These are phyloP conservation scores for Aegilops bicornis DNA, from an alignment of 176 grass and related monocot species.

Conservation along the genomic window DNA sequence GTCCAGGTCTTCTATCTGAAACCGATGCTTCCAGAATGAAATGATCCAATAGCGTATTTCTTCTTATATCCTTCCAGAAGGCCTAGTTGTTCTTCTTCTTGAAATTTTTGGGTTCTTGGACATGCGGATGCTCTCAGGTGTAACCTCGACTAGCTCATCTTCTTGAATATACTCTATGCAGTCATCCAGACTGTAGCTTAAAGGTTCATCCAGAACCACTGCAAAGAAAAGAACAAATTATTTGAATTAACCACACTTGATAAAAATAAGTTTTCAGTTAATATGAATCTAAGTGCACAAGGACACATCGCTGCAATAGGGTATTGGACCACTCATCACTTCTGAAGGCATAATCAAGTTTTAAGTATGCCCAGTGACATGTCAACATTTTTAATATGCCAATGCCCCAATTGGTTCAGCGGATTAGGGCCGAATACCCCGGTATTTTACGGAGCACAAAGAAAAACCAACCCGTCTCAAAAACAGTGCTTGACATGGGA, in stretches of 20 bases:
- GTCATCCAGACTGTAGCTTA: slow-evolving; percentile 92
- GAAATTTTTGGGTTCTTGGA: slow-evolving; percentile 88
- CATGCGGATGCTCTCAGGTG: slow-evolving; percentile 77
- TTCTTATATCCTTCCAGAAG: not conserved
- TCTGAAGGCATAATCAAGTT: not conserved
- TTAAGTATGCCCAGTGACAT: not conserved
- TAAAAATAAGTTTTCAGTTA: not conserved
- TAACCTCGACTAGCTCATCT: slow-evolving; percentile 92
- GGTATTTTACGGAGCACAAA: too few species aligned
- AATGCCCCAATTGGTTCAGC: too few species aligned
- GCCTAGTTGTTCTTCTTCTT: slow-evolving; percentile 46
- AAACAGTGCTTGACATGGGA: too few species aligned
- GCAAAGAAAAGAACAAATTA: slow-evolving; percentile 33
- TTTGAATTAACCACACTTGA: slow-evolving; percentile 5
- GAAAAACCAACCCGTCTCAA: too few species aligned
- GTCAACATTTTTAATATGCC: not conserved
- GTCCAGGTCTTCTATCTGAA: not conserved
- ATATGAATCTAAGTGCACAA: not conserved
- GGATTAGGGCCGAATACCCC: too few species aligned
- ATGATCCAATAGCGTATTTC: not conserved
- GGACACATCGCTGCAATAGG: not conserved
- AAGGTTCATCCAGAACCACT: slow-evolving; percentile 90
- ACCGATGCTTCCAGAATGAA: not conserved
- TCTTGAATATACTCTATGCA: slow-evolving; percentile 99
- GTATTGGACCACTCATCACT: not conserved